Evolutionary conservation across 1,139 yeast species (phyloP).

Genomic region (Magnusiomyces suaveolens): DNA sequence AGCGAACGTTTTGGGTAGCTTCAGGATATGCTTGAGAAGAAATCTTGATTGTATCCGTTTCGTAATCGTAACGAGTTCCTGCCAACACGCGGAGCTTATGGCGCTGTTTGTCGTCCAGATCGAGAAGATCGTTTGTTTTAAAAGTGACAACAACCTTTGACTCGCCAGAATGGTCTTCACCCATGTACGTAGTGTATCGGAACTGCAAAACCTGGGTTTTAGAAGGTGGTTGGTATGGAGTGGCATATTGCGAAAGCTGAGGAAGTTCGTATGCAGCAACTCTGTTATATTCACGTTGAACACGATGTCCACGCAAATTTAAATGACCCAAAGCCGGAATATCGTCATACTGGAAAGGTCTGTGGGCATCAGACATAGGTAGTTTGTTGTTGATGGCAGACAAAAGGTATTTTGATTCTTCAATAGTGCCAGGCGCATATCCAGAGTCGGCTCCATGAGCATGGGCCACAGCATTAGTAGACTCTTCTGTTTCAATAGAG

Average conservation of each 20-base stretch:
- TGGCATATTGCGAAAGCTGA: conserved; percentile 49
- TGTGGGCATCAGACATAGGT: conserved; percentile 29
- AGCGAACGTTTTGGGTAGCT: conserved; percentile 79
- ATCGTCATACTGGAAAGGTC: conserved; percentile 44
- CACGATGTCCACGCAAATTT: conserved; percentile 51
- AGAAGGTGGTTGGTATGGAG: conserved; percentile 37
- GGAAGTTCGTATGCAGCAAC: conserved; percentile 91
- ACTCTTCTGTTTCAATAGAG: background rate
- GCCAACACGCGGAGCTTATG: conserved; percentile 76
- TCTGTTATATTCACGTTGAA: conserved; percentile 55
- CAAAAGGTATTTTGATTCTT: conserved; percentile 12
- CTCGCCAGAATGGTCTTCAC: conserved; percentile 58
- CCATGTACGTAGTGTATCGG: conserved; percentile 63
- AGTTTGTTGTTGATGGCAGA: conserved; percentile 8
- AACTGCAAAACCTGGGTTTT: conserved; percentile 47
- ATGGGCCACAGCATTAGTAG: background rate
- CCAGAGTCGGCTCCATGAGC: conserved; percentile 10
- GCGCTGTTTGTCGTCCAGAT: conserved; percentile 42
- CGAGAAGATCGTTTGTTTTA: conserved; percentile 42
- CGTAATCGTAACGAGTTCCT: conserved; percentile 65
- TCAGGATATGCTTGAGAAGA: conserved; percentile 56
- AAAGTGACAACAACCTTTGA: conserved; percentile 58
- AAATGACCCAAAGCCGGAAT: conserved; percentile 53
- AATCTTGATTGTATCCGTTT: conserved; percentile 50
- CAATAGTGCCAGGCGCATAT: conserved; percentile 12